Evolutionary conservation across 768 basidiomycete species (phyloP), one percentile per base, ranked within the genome.

Genomic region (Paxillus ammoniavirescens): DNA sequence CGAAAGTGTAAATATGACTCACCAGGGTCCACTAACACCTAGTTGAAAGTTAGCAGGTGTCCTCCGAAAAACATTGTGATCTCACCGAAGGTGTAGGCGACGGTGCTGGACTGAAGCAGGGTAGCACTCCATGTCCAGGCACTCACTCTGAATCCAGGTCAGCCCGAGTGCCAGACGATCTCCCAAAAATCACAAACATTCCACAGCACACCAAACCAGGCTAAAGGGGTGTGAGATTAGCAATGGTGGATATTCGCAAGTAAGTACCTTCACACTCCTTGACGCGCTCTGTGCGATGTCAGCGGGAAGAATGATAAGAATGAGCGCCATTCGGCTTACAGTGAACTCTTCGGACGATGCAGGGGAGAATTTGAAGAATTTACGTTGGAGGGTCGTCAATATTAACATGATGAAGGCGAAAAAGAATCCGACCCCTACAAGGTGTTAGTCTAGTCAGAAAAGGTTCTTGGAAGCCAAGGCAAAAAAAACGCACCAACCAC

Each of bases 71-170:
- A 42, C 0, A 6, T 28, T 7, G 45, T 13, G 30, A 44, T 52
- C 57, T 18, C 14, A 64, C 62, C 80, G 45, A 77, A 81, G 1
- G 75, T 75, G 56, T 82, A 80, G 4, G 78, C 78, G 0, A 75
- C 78, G 0, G 79, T 80, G 48, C 77, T 77, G 1, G 79, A 80
- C 53, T 79, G 78, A n/a, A 82, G 69, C 13, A 82, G 70, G 0
- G 80, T 82, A 1, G 80, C 80, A 47, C 79, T 80, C 80, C 79
- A 81, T 12, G 80, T 82, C 80, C 78, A 80, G 0, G 80, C 80
- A 50, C 78, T 78, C 8, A 80, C 78, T 49, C 76, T 77, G 45
- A 3, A 10, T 17, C 23, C 2, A 3, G 42, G 40, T 44, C 47
- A 44, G 18, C 8, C 31, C n/a, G 35, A 18, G 42, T 23, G 28